These are phyloP conservation scores for Citrus sinensis DNA, from an alignment of 345 rosid species.

Conservation along the genomic window DVS_A1.0 CM039169.1:32086501-32087000, in stretches of 20 bases:
- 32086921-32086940: conserved; percentile 19
- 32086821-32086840: conserved; percentile 68
- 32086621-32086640: conserved; percentile 18
- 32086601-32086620: not conserved
- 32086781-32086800: conserved; percentile 27
- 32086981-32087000: conserved; percentile 60
- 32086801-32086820: conserved; percentile 55
- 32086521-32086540: no score
- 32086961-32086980: conserved; percentile 25
- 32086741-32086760: conserved; percentile 10
- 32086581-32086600: conserved; percentile 20
- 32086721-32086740: not conserved
- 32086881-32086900: conserved; percentile 44
- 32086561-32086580: conserved; percentile 16
- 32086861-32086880: conserved; percentile 55
- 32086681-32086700: conserved; percentile 22
- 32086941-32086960: conserved; percentile 4
- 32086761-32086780: no score
- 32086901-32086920: conserved; percentile 32
- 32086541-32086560: not conserved
- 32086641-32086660: conserved; percentile 13
- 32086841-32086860: conserved; percentile 55
- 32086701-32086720: conserved; percentile 10
- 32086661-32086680: conserved; percentile 4
- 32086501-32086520: not conserved